Base-by-base conservation (phyloP, 208 protist genomes). In the Crithidia bombi region DNA sequence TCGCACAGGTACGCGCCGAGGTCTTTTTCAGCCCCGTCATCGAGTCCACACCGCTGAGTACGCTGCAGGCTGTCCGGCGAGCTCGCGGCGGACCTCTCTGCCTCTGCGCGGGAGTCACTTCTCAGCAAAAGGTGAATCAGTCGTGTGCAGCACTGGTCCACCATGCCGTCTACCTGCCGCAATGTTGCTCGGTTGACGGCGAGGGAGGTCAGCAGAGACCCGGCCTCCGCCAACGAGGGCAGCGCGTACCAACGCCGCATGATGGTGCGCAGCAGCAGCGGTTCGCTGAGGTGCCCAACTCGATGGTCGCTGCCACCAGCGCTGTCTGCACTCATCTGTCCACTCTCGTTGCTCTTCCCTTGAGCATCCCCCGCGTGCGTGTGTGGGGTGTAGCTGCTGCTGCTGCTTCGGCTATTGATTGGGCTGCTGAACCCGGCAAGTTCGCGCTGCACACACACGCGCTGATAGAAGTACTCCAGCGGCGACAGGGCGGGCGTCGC, bases 161-260 rank as follows among this genome's bases (percentile, higher is more conserved):
- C 68, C 49, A 59, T 78, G 26, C n/a, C 54, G 58, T 94, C 86
- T 25, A 91, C 84, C 54, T 75, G 65, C 39, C 86, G 89, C 69
- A 94, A 25, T 12, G 82, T 78, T n/a, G 72, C 66, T 4, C 82
- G 67, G 50, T 90, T 85, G 10, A 94, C 35, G 28, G 61, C 57
- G 36, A 80, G 73, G 10, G 43, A 43, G 25, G 14, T 39, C 14
- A 73, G 32, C 46, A 90, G 71, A 10, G 14, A 11, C 32, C 64
- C 28, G 12, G 81, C 47, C 19, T 77, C 78, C 5, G 73, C 51
- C 12, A 47, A 35, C n/a, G 44, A 78, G 0, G 66, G 54, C 55
- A 72, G 83, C n/a, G 82, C 54, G 61, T 92, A 94, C 86, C 89
- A 92, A 17, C 81, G 68, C 35, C 65, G 76, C 54, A 94, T 28